Conservation (phyloP, 768 basidiomycete species). For the Serendipita sp. region DNA sequence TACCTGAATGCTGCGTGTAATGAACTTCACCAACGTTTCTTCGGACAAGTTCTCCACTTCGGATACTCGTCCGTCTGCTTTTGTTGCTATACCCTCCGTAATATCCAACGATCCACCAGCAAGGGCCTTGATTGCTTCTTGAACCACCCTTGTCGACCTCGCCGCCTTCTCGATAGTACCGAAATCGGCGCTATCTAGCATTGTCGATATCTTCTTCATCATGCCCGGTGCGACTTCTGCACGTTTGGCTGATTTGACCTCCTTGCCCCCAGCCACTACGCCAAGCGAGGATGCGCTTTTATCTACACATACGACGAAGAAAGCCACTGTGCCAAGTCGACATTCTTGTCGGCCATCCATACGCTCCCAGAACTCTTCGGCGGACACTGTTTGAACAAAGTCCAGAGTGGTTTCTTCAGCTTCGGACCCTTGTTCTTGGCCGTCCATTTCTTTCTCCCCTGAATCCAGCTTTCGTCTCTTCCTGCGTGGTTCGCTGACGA, state of each 20-base stretch:
- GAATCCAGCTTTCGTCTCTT: background rate
- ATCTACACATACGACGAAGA: conserved; percentile 52
- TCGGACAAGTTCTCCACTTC: background rate
- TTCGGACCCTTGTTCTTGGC: conserved; percentile 8
- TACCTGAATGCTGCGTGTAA: background rate
- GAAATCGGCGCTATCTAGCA: conserved; percentile 1
- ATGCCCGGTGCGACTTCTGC: background rate
- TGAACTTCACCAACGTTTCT: background rate
- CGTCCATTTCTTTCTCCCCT: background rate
- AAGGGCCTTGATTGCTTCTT: background rate
- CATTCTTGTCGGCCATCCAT: conserved; percentile 97
- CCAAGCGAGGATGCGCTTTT: background rate
- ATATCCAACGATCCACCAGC: background rate
- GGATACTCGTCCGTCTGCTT: background rate
- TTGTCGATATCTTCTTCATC: background rate
- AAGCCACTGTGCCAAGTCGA: conserved; percentile 74
- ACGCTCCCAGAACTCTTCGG: conserved; percentile 90
- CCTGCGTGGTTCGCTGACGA: background rate
- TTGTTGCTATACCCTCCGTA: background rate
- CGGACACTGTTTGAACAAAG: conserved; percentile 40
- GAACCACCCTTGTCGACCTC: background rate
- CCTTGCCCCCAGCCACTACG: no score
- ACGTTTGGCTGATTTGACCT: background rate
- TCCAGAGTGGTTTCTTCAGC: conserved; percentile 1
- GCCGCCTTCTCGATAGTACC: background rate